Evolutionary conservation across 768 basidiomycete genomes (phyloP), one percentile per base, ranked within the genome.

Genomic region (Punctularia strigosozonata): DNA sequence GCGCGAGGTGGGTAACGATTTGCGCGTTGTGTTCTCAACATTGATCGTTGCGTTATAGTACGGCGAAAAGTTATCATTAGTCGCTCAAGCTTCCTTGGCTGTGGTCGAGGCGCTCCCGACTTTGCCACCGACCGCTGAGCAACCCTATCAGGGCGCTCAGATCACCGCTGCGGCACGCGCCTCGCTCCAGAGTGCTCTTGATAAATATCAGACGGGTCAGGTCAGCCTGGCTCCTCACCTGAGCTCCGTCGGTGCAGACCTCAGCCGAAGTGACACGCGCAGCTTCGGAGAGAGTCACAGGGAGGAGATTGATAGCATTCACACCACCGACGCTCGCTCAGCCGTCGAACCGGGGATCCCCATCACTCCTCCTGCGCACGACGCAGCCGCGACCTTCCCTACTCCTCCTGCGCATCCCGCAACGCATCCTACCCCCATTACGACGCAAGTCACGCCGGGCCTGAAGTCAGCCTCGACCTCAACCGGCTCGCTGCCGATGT

Each of bases 211-310:
- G 51, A 73, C 75, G 2, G 86, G 85, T 0, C 66, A 73, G 42
- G 68, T 72, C 49, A 66, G 65, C 30, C 62, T 85, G 8, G n/a
- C n/a, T n/a, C 63, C 67, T 10, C 45, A 56, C 26, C 56, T 64
- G 8, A 65, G 68, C 13, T 44, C 57, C 12, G 56, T 63, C 21
- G 61, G 64, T 4, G 58, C 68, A n/a, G 77, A 80, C 51, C 66
- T 85, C 28, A 66, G 68, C 43, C 65, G 78, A 43, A 79, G 79
- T 3, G 81, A 89, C 50, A 83, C 81, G 0, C 73, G 73, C 41
- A 86, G 81, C 57, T 90, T 90, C 51, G 87, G 87, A 15, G 82
- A 80, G 57, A 88, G 77, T 26, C 87, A 90, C 49, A 82, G 80
- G 0, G 66, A 60, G 25, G 87, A 89, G 58, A 65, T 90, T 25